Evolutionary conservation across 495 filamentous ascomycete genomes (phyloP).

Genomic region (Immersiella caudata): DNA sequence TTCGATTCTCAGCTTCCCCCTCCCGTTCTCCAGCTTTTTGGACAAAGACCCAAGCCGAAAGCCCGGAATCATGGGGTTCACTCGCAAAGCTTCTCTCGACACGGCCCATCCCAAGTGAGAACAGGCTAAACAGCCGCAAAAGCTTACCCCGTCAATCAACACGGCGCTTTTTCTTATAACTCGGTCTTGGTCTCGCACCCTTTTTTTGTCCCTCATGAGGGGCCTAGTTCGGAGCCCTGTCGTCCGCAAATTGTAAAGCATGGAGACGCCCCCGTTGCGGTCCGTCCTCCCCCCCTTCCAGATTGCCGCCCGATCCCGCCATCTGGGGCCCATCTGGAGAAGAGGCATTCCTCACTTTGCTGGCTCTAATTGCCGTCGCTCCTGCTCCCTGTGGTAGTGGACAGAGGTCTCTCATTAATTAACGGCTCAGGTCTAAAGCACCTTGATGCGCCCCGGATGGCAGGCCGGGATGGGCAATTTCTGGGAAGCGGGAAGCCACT

Average conservation of each 20-base stretch:
- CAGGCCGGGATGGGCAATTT: neutral
- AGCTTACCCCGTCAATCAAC: slow-evolving; percentile 14
- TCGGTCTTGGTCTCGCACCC: neutral
- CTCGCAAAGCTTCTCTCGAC: neutral
- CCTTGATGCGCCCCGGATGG: neutral
- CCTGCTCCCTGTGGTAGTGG: neutral
- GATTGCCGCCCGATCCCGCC: slow-evolving; percentile 2
- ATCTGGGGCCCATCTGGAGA: neutral
- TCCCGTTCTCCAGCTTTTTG: too few relatives aligned
- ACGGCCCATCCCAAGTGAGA: neutral
- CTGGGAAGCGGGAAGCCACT: neutral
- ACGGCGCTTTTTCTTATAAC: neutral
- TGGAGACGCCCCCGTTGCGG: neutral
- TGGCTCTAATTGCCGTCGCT: slow-evolving; percentile 5
- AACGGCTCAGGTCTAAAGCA: neutral
- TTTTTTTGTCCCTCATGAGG: neutral
- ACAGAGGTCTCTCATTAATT: neutral
- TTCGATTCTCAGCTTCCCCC: too few relatives aligned
- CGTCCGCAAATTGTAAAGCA: slow-evolving; percentile 27
- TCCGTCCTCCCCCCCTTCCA: slow-evolving; percentile 2
- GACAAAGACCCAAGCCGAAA: neutral
- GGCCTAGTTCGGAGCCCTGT: slow-evolving; percentile 27
- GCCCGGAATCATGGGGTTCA: neutral
- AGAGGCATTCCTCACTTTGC: too few relatives aligned
- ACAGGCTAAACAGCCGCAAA: slow-evolving; percentile 26